These are phyloP conservation scores for Biancaea sappan DNA, from an alignment of 306 rosid species.

Conservation along the genomic window DNA sequence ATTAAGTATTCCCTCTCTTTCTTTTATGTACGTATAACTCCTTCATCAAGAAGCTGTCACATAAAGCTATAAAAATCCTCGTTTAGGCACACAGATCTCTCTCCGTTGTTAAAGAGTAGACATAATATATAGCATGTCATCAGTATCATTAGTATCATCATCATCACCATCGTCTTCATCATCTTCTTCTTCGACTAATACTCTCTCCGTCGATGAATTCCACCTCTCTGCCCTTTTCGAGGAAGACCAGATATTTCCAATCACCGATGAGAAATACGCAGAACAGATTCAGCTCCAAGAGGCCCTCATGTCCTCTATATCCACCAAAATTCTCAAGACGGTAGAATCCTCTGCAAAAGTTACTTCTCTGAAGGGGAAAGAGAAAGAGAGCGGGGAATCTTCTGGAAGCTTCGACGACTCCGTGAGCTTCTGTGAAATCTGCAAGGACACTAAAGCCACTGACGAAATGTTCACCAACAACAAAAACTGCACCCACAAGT, in stretches of 20 bases:
- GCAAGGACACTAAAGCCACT: constrained; percentile 48
- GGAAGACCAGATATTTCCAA: constrained; percentile 48
- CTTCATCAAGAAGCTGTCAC: too few species aligned
- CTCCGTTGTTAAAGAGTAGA: background rate
- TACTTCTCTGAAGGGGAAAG: background rate
- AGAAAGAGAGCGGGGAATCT: constrained; percentile 32
- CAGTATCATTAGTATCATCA: too few species aligned
- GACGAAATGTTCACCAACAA: constrained; percentile 48
- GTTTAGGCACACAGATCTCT: too few species aligned
- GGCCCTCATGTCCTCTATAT: constrained; percentile 50
- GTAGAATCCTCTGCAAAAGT: background rate
- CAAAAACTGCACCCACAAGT: constrained; percentile 48
- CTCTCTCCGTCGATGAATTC: constrained; percentile 53
- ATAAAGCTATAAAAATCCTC: background rate
- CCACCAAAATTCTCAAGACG: background rate
- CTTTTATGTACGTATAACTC: too few species aligned
- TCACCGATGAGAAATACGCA: constrained; percentile 69
- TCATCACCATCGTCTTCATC: constrained; percentile 30
- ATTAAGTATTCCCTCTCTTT: too few species aligned
- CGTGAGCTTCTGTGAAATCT: constrained; percentile 47
- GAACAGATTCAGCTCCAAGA: constrained; percentile 61
- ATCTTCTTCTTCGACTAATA: background rate
- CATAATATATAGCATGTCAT: constrained; percentile 19
- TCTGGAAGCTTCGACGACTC: background rate
- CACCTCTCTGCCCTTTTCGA: constrained; percentile 59